These are phyloP conservation scores for Aureoboletus auriporus DNA, from an alignment of 768 basidiomycete genomes.

Conservation along the genomic window DNA sequence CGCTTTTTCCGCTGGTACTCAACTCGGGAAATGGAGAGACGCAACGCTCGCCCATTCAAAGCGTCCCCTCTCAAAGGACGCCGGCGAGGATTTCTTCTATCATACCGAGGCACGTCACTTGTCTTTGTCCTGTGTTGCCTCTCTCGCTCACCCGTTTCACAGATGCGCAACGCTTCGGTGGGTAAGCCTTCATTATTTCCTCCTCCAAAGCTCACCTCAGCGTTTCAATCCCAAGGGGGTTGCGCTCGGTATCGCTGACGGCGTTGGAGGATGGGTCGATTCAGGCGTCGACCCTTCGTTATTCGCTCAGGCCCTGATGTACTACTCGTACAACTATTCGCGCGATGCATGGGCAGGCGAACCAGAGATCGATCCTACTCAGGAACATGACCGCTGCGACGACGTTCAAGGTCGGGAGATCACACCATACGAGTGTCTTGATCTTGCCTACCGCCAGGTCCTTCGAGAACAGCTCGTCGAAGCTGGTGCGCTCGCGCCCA, in stretches of 20 bases:
- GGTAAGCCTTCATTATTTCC: constrained; percentile 29
- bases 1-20: constrained; percentile 56
- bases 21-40: constrained; percentile 70
- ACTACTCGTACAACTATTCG: constrained; percentile 71
- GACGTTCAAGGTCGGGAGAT: constrained; percentile 66
- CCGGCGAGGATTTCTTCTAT: constrained; percentile 64
- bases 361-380: constrained; percentile 74
- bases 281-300: constrained; percentile 82
- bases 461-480: constrained; percentile 59
- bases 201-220: constrained; percentile 23
- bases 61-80: constrained; percentile 32
- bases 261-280: constrained; percentile 89
- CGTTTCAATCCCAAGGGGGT: constrained; percentile 48
- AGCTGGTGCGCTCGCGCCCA: constrained; percentile 37
- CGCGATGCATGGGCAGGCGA: constrained; percentile 77
- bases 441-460: constrained; percentile 68
- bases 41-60: constrained; percentile 49
- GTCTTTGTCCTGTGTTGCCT: neutral
- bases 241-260: constrained; percentile 84
- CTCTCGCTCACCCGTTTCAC: constrained; percentile 3
- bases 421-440: constrained; percentile 66
- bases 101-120: constrained; percentile 58
- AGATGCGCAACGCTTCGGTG: constrained; percentile 83
- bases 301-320: constrained; percentile 91
- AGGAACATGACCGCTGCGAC: constrained; percentile 65